Evolutionary conservation across 2,329 filamentous ascomycete species (phyloP).

Genomic region (Trichoderma guizhouense): DNA sequence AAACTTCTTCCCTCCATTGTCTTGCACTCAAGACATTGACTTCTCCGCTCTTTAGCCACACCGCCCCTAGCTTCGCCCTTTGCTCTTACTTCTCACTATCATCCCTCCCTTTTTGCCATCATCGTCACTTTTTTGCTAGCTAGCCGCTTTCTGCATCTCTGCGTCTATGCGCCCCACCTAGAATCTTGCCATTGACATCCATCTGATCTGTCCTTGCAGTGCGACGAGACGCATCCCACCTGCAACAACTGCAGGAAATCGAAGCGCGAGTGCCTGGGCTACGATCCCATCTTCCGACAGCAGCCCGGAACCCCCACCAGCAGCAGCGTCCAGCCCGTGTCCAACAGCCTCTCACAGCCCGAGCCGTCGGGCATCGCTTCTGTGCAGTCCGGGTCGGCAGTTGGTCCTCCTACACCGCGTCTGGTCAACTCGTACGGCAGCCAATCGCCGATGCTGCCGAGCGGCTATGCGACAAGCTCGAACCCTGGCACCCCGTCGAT

Average conservation of each 20-base stretch:
- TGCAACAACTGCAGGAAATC: conserved; percentile 90
- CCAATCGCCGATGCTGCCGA: conserved; percentile 44
- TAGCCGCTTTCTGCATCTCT: neutral
- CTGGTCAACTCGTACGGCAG: conserved; percentile 43
- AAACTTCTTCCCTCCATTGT: neutral
- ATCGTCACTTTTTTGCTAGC: neutral
- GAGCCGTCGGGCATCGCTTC: conserved; percentile 31
- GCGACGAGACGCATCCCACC: conserved; percentile 89
- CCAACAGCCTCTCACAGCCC: conserved; percentile 32
- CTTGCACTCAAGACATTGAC: neutral
- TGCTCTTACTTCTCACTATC: neutral
- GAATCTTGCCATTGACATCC: conserved; percentile 26
- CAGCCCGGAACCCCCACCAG: conserved; percentile 70
- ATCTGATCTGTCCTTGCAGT: conserved; percentile 53
- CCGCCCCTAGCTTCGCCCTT: conserved; percentile 2
- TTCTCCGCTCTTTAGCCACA: conserved; percentile 8
- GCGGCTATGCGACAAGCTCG: conserved; percentile 38
- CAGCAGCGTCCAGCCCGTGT: conserved; percentile 46
- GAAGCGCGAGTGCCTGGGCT: conserved; percentile 81
- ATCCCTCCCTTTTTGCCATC: neutral
- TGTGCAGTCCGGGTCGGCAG: conserved; percentile 23
- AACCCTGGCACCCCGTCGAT: conserved; percentile 31
- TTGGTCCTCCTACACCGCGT: conserved; percentile 25
- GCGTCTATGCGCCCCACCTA: conserved; percentile 8
- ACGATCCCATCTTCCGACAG: conserved; percentile 82